Conservation (phyloP, 169 alveolate species). For the Blepharisma undulans region DNA sequence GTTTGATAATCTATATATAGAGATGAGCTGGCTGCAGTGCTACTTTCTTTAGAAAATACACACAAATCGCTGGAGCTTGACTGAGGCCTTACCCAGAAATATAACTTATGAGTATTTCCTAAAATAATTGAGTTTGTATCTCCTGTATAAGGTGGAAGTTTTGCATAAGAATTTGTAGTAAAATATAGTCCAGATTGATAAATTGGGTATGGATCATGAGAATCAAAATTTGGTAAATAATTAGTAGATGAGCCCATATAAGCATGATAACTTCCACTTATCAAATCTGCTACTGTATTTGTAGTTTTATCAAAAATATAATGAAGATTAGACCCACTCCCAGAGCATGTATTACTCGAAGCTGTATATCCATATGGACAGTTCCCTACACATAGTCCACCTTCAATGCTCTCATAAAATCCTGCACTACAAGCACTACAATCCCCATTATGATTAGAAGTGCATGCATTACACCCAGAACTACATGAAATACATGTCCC, state of each 20-base stretch:
- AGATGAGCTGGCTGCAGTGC: not conserved
- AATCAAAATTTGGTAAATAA: not conserved
- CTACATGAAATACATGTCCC: too few species aligned
- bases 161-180: not conserved
- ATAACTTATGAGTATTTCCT: not conserved
- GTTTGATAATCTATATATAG: not conserved
- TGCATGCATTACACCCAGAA: too few species aligned
- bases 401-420: too few species aligned
- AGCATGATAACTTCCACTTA: too few species aligned
- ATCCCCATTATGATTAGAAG: too few species aligned
- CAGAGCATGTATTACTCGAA: too few species aligned
- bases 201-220: slow-evolving; percentile 7
- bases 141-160: not conserved
- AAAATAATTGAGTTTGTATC: not conserved
- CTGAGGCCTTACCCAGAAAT: not conserved
- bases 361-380: too few species aligned
- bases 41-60: not conserved
- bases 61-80: not conserved
- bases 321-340: too few species aligned
- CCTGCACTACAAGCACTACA: too few species aligned
- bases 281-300: too few species aligned
- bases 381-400: too few species aligned
- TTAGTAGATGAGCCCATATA: slow-evolving; percentile 1
- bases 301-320: too few species aligned
- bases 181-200: not conserved